phyloP scores from a whole-genome alignment of 2,329 filamentous ascomycete genomes.

The Eurotiales sp. region DNA sequence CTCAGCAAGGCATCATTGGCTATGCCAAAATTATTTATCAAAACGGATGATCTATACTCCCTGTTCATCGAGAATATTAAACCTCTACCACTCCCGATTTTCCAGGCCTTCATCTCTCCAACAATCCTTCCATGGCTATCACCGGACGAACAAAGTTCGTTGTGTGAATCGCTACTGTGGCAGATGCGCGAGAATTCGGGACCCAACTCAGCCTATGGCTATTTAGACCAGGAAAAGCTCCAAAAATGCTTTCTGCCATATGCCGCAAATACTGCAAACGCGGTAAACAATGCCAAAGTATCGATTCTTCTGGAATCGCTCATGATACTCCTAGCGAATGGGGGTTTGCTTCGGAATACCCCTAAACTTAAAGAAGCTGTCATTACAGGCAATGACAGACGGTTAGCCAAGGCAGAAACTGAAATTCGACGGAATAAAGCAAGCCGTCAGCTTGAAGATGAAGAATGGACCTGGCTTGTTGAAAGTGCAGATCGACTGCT shows the following conservation, averaged over 20 bases:
- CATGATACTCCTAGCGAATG: conserved; percentile 50
- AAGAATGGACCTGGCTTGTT: conserved; percentile 36
- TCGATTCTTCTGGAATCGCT: conserved; percentile 65
- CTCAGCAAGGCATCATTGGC: conserved; percentile 36
- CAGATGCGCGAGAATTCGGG: conserved; percentile 46
- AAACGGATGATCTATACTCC: conserved; percentile 39
- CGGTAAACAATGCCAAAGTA: conserved; percentile 69
- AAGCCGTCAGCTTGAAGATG: conserved; percentile 29
- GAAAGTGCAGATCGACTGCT: conserved; percentile 41
- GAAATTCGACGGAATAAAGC: conserved; percentile 45
- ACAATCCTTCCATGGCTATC: conserved; percentile 42
- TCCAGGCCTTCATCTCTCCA: conserved; percentile 43
- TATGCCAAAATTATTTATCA: conserved; percentile 33
- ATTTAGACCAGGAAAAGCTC: conserved; percentile 49
- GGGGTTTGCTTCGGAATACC: conserved; percentile 30
- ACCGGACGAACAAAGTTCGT: conserved; percentile 42
- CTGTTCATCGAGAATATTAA: conserved; percentile 47
- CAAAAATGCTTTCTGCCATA: conserved; percentile 62
- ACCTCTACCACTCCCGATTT: conserved; percentile 42
- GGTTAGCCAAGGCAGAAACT: conserved; percentile 44
- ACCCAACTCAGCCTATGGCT: conserved; percentile 36
- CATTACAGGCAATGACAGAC: conserved; percentile 50
- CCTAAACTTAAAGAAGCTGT: conserved; percentile 43
- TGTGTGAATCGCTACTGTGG: conserved; percentile 52
- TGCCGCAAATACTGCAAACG: conserved; percentile 57